Evolutionary conservation across 257 asterid species (phyloP), one percentile per base, ranked within the genome.

Genomic region (Penstemon barbatus): DNA sequence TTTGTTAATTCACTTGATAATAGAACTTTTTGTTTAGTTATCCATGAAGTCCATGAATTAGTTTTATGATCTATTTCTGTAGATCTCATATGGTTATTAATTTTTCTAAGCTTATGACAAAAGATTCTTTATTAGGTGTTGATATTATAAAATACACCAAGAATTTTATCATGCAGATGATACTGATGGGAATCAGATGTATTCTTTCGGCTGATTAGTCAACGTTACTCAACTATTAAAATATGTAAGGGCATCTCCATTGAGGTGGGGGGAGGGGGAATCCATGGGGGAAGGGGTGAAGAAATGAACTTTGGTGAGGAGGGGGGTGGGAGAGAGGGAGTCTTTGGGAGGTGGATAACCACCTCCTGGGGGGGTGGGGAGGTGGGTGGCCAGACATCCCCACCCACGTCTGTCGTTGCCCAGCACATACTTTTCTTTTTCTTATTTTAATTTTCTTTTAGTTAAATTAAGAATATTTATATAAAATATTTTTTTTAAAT

Each of bases 151-250:
- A 33, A 37, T 41, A 49, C 59, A 49, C 19, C 67, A 57, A 49
- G 53, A 50, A 60, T 52, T 50, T 69, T 25, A 61, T 37, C 58
- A 61, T 36, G 65, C 63, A 43, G 68, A 61, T 60, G 72, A 41
- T 67, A 62, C 12, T 38, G 72, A 63, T 61, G 71, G 61, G 58
- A 61, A 40, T 41, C 50, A 37, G 38, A 74, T 25, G 18, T 61
- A n/a, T 44, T 68, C 65, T 9, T 42, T 42, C 25, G 42, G 50
- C 69, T 33, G 39, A 53, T 44, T 9, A 51, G 18, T 45, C 57
- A 39, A 11, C 8, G 19, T 57, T 60, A n/a, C 64, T 53, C 8
- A 44, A 58, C 63, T 65, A 19, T 50, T 49, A 57, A 33, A 6
- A 36, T 18, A 71, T 9, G 38, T 15, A 49, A 15, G 18, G 18